These are phyloP conservation scores for Coniosporium uncinatum DNA, from an alignment of 2,329 filamentous ascomycete species.

Conservation along the genomic window DNA sequence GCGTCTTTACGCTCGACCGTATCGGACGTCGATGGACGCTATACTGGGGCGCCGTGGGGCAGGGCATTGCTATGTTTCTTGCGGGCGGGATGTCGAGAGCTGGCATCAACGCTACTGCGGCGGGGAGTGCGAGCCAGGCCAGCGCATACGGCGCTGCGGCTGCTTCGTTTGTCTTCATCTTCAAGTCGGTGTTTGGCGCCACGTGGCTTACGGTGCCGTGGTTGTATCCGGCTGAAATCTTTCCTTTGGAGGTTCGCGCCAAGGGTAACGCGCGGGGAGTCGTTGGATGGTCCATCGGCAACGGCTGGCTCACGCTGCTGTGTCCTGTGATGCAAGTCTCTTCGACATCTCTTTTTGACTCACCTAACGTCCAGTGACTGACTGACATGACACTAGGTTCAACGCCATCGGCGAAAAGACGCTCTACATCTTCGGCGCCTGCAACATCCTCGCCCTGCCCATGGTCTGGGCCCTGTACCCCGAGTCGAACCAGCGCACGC, in stretches of 20 bases:
- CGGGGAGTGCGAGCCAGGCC: constrained; percentile 41
- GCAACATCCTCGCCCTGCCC: constrained; percentile 59
- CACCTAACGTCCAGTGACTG: constrained; percentile 12
- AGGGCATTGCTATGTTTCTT: constrained; percentile 62
- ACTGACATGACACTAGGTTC: constrained; percentile 44
- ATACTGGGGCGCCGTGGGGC: constrained; percentile 60
- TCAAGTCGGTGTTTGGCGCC: constrained; percentile 58
- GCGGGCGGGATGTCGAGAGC: constrained; percentile 53
- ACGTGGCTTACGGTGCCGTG: constrained; percentile 53
- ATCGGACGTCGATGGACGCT: constrained; percentile 65
- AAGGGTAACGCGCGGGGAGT: constrained; percentile 75
- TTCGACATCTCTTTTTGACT: background rate
- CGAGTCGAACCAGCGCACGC: constrained; percentile 66
- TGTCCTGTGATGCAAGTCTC: constrained; percentile 21
- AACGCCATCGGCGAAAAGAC: constrained; percentile 62
- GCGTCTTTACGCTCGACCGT: constrained; percentile 63
- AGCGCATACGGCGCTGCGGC: constrained; percentile 56
- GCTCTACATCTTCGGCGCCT: constrained; percentile 66
- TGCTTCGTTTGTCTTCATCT: constrained; percentile 66
- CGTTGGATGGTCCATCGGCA: constrained; percentile 71
- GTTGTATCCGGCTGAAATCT: constrained; percentile 65
- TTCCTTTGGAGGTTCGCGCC: constrained; percentile 63
- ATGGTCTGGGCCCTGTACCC: constrained; percentile 72
- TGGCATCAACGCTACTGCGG: constrained; percentile 53
- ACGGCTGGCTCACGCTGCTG: constrained; percentile 52